A percentile compares a stretch with the other conserved stretches of the same genome.
phyloP scores from a whole-genome alignment of 164 flowering plant genomes.

The Tetrastigma voinierianum region DNA sequence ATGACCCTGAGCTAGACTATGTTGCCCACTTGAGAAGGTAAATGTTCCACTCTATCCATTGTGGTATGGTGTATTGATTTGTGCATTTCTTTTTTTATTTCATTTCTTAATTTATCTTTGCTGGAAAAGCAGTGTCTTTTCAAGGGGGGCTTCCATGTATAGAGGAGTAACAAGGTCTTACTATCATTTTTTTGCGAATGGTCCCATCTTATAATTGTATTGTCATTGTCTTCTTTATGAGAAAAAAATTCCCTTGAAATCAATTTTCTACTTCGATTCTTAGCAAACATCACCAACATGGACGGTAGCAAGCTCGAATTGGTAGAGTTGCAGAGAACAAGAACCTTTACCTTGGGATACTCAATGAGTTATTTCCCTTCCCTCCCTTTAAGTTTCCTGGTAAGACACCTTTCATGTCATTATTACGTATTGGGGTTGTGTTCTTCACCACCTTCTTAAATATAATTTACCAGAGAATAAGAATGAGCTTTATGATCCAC shows the following conservation, averaged over 20 bases:
- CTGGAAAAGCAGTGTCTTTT: constrained; percentile 78
- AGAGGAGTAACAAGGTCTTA: too few relatives aligned
- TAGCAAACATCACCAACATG: constrained; percentile 72
- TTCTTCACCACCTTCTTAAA: too few relatives aligned
- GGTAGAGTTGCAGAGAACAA: too few relatives aligned
- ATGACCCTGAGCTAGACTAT: too few relatives aligned
- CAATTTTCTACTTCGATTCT: constrained; percentile 6
- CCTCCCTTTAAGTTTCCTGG: too few relatives aligned
- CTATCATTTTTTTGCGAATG: not conserved
- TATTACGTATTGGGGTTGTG: too few relatives aligned
- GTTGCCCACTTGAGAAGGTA: too few relatives aligned
- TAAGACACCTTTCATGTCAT: too few relatives aligned
- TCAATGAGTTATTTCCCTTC: too few relatives aligned
- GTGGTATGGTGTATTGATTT: not conserved
- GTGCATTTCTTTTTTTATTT: not conserved
- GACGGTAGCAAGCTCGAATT: constrained; percentile 80
- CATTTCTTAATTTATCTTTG: not conserved
- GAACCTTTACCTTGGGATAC: too few relatives aligned
- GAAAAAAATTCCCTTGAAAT: not conserved
- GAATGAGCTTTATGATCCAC: not conserved
- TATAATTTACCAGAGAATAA: not conserved
- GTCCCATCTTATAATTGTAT: not conserved
- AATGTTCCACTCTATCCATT: too few relatives aligned
- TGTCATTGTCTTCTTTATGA: not conserved
- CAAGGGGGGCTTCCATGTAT: constrained; percentile 73